These are phyloP conservation scores for Claviceps citrina DNA, from an alignment of 2,329 filamentous ascomycete species.

Conservation along the genomic window DNA sequence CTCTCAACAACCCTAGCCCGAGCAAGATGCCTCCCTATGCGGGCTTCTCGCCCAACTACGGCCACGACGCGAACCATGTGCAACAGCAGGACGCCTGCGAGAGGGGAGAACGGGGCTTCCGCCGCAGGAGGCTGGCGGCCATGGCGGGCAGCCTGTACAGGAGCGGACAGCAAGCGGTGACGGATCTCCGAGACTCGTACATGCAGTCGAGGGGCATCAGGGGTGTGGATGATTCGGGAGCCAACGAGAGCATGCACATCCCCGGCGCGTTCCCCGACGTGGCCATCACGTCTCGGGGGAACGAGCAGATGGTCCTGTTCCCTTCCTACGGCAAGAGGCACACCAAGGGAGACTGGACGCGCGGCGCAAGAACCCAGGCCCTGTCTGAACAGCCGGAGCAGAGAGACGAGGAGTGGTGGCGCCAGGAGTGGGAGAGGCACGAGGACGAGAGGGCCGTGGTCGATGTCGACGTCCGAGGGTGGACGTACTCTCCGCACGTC, in stretches of 20 bases:
- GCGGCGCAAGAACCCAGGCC: conserved; percentile 14
- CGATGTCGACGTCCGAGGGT: conserved; percentile 87
- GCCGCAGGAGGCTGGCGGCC: conserved; percentile 61
- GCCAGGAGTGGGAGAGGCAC: conserved; percentile 59
- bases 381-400: conserved; percentile 23
- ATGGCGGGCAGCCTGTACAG: conserved; percentile 43
- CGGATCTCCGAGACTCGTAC: conserved; percentile 43
- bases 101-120: conserved; percentile 47
- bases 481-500: conserved; percentile 78
- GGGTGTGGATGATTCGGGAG: conserved; percentile 16
- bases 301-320: conserved; percentile 89
- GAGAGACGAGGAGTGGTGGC: conserved; percentile 60
- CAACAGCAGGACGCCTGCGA: conserved; percentile 12
- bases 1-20: conserved; percentile 11
- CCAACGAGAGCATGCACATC: conserved; percentile 28
- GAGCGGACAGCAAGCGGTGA: conserved; percentile 40
- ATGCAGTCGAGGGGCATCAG: conserved; percentile 34
- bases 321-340: conserved; percentile 80
- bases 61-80: conserved; percentile 13
- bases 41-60: conserved; percentile 15
- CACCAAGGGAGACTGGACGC: conserved; percentile 30
- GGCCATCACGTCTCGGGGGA: conserved; percentile 60
- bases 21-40: conserved; percentile 16
- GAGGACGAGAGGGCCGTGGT: conserved; percentile 76
- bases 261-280: conserved; percentile 73